phyloP scores from a whole-genome alignment of 2,329 filamentous ascomycete species.

The Diaporthe caulivora region DNA sequence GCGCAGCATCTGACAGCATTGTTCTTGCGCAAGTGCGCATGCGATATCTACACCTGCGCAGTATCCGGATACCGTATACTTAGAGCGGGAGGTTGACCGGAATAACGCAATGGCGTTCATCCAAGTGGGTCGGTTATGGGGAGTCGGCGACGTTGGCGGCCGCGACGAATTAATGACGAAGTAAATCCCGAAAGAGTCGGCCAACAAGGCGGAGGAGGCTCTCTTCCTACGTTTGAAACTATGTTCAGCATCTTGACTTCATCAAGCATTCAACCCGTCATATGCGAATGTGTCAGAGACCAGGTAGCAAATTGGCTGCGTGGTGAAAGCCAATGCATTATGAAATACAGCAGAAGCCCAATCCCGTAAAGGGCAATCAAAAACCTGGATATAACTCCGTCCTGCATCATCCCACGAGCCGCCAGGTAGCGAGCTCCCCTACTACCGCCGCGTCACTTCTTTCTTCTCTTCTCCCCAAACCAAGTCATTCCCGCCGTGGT shows the following conservation, averaged over 20 bases:
- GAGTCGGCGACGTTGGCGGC: no score
- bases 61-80: no score
- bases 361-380: not conserved
- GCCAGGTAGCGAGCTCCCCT: not conserved
- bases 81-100: not conserved
- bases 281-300: not conserved
- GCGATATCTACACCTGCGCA: no score
- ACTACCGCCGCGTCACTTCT: not conserved
- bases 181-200: not conserved
- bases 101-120: not conserved
- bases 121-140: not conserved
- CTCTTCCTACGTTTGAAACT: no score
- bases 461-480: not conserved
- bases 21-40: not conserved
- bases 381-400: constrained; percentile 8
- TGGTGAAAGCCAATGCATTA: constrained; percentile 8
- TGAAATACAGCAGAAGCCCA: not conserved
- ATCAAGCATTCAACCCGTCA: not conserved
- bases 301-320: not conserved
- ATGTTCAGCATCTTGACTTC: not conserved
- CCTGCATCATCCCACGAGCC: not conserved
- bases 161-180: not conserved
- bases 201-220: not conserved
- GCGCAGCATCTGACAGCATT: not conserved
- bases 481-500: not conserved